phyloP scores from a whole-genome alignment of 805 yeast genomes.

The Ogataea allantospora region DNA sequence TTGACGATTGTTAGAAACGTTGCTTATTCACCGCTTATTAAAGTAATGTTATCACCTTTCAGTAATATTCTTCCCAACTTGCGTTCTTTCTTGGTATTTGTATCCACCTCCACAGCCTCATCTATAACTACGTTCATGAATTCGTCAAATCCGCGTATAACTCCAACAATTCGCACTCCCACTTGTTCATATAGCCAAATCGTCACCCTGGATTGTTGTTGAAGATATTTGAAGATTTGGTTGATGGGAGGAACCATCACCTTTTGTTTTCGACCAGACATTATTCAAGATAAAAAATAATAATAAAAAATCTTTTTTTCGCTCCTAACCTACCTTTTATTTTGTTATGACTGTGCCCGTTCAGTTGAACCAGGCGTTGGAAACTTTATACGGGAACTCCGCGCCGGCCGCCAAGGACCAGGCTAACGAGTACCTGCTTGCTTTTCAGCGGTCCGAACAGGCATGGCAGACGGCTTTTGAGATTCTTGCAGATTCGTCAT shows the following conservation, averaged over 20 bases:
- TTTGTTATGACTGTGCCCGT: conserved; percentile 6
- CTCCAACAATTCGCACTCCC: conserved; percentile 74
- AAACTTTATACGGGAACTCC: conserved; percentile 41
- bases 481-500: conserved; percentile 40
- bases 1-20: conserved; percentile 5
- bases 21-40: conserved; percentile 45
- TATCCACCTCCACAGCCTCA: conserved; percentile 61
- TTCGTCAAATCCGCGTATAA: conserved; percentile 91
- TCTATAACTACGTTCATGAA: conserved; percentile 81
- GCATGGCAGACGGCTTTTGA: conserved; percentile 77
- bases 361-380: conserved; percentile 45
- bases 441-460: conserved; percentile 75
- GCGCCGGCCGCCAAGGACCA: conserved; percentile 37
- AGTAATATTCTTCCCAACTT: conserved; percentile 72
- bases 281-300: conserved; percentile 13
- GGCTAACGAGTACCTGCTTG: conserved; percentile 61
- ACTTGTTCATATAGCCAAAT: conserved; percentile 91
- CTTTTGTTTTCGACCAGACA: conserved; percentile 44
- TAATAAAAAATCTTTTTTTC: conserved; percentile 3
- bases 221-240: conserved; percentile 81
- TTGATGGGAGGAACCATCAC: conserved; percentile 88
- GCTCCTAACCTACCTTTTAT: conserved; percentile 2
- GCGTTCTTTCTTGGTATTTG: conserved; percentile 42
- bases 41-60: conserved; percentile 92
- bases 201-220: conserved; percentile 73